phyloP scores from a whole-genome alignment of 1,284 basidiomycete genomes.

The Puccinia novopanici region DNA sequence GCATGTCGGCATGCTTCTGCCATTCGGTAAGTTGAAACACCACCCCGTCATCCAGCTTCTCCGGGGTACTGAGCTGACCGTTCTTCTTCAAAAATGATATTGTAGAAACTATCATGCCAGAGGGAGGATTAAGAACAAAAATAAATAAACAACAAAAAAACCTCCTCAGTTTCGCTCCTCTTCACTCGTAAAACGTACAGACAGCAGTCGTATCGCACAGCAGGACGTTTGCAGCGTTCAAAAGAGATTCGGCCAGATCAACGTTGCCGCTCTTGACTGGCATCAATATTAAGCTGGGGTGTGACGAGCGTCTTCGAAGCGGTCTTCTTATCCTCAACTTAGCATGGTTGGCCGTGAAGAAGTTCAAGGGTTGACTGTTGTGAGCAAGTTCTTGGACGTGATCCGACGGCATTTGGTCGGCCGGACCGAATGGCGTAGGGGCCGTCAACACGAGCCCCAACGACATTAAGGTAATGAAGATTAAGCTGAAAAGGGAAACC shows the following conservation, averaged over 20 bases:
- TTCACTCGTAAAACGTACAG: not conserved
- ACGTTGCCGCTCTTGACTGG: not conserved
- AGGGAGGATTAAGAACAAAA: not conserved
- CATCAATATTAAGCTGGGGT: constrained; percentile 1
- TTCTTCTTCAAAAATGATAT: constrained; percentile 15
- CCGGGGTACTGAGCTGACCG: not conserved
- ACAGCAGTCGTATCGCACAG: not conserved
- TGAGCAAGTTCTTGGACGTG: not conserved
- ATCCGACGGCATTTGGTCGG: not conserved
- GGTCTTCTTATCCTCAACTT: not conserved
- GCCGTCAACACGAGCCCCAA: not conserved
- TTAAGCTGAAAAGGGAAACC: not conserved
- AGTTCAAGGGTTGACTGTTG: not conserved
- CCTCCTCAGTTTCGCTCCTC: not conserved
- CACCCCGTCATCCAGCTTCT: not conserved
- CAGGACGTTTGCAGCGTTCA: constrained; percentile 19
- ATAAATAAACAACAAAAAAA: too few relatives aligned
- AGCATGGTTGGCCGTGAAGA: not conserved
- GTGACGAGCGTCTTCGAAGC: not conserved
- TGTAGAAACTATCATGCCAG: not conserved
- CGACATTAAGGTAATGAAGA: not conserved
- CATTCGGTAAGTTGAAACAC: constrained; percentile 24
- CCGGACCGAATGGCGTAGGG: not conserved
- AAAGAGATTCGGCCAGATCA: not conserved
- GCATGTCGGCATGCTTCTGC: constrained; percentile 29